These are phyloP conservation scores for Trichoderma sp. DNA, from an alignment of 2,329 filamentous ascomycete species.

Conservation along the genomic window DNA sequence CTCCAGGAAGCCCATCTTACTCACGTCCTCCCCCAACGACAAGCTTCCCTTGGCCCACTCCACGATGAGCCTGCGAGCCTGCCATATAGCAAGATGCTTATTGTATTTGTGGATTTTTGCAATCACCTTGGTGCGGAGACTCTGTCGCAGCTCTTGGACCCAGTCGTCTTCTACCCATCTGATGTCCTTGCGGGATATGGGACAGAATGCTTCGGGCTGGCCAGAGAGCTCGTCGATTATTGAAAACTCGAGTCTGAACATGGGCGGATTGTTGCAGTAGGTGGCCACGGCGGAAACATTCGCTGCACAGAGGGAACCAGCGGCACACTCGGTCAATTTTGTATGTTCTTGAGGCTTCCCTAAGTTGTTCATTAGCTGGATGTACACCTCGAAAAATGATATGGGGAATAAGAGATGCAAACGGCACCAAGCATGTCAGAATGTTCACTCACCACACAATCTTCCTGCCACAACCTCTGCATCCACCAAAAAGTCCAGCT, in stretches of 20 bases:
- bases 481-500: conserved; percentile 32
- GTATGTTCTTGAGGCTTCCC: conserved; percentile 11
- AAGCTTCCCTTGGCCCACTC: conserved; percentile 31
- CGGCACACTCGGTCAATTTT: conserved; percentile 22
- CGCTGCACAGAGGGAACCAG: conserved; percentile 22
- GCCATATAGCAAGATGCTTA: conserved; percentile 35
- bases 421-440: not conserved
- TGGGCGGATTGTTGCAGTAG: conserved; percentile 30
- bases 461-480: conserved; percentile 29
- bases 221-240: conserved; percentile 26
- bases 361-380: not conserved
- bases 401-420: not conserved
- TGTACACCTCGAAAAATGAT: not conserved
- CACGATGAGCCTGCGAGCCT: conserved; percentile 26
- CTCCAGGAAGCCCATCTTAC: conserved; percentile 28
- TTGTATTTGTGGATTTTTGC: conserved; percentile 32
- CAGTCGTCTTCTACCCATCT: conserved; percentile 28
- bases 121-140: conserved; percentile 27
- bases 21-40: conserved; percentile 25
- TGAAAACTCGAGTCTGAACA: conserved; percentile 31
- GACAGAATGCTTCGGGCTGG: conserved; percentile 27
- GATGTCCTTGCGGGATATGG: conserved; percentile 30
- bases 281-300: conserved; percentile 29
- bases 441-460: conserved; percentile 30
- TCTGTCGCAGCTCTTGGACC: conserved; percentile 23